Evolutionary conservation across 108 stramenopile species (phyloP).

Genomic region (Cyclotella cryptica): DNA sequence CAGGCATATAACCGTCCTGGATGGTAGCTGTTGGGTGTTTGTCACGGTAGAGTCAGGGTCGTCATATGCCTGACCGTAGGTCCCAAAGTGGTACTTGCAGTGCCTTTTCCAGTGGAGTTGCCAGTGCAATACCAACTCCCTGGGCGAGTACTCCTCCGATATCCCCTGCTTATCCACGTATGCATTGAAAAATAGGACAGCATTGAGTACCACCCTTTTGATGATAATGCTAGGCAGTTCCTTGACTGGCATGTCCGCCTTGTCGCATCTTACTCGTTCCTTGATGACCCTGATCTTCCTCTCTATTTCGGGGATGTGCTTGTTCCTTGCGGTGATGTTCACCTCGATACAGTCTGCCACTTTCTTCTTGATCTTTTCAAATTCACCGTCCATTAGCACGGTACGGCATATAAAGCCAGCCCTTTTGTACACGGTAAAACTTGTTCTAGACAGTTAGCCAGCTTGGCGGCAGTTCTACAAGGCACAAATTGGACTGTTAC

Average conservation of each 20-base stretch:
- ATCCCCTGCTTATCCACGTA: conserved; percentile 10
- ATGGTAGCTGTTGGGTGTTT: conserved; percentile 21
- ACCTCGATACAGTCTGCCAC: neutral
- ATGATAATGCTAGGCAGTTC: conserved; percentile 22
- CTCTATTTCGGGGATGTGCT: conserved; percentile 2
- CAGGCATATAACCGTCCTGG: too few relatives aligned
- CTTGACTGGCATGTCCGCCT: conserved; percentile 27
- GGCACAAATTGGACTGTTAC: neutral
- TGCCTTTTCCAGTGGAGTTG: conserved; percentile 31
- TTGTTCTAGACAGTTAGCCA: neutral
- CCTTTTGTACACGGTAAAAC: neutral
- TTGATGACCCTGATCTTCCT: neutral
- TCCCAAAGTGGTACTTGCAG: conserved; percentile 42
- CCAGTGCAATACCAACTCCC: neutral
- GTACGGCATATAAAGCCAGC: neutral
- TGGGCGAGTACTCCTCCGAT: conserved; percentile 10
- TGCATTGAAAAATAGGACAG: conserved; percentile 36
- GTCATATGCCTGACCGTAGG: conserved; percentile 50
- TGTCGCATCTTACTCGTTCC: conserved; percentile 38
- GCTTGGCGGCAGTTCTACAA: neutral
- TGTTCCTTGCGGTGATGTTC: neutral
- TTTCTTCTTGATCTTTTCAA: neutral
- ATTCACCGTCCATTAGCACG: neutral
- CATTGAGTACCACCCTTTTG: conserved; percentile 27
- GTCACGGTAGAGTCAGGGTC: conserved; percentile 28